Conservation (phyloP, 2,329 filamentous ascomycete genomes). For the Microascus cirrosus region DNA sequence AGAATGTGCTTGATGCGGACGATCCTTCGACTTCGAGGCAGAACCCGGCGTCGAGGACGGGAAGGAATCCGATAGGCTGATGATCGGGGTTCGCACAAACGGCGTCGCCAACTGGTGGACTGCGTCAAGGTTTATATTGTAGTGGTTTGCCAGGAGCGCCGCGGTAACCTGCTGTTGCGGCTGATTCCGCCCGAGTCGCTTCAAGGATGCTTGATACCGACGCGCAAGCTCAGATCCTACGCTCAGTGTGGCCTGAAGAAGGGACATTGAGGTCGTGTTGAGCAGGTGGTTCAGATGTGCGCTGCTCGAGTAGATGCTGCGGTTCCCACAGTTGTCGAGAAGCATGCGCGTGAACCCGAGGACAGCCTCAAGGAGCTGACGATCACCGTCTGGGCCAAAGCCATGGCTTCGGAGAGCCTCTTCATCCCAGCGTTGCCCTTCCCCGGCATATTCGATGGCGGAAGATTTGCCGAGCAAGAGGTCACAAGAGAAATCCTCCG, state of each 20-base stretch:
- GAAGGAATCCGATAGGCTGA: constrained; percentile 36
- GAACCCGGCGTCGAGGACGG: constrained; percentile 38
- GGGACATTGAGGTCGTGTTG: constrained; percentile 70
- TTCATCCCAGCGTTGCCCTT: constrained; percentile 27
- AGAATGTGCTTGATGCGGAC: constrained; percentile 23
- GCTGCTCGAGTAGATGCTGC: constrained; percentile 93
- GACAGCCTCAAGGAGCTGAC: constrained; percentile 66
- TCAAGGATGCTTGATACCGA: constrained; percentile 82
- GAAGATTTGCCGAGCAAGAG: constrained; percentile 49
- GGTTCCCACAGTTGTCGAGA: constrained; percentile 89
- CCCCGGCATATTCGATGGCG: constrained; percentile 37
- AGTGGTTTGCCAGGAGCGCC: constrained; percentile 73
- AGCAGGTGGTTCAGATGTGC: constrained; percentile 79
- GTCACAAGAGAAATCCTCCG: constrained; percentile 58
- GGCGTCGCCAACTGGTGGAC: constrained; percentile 75
- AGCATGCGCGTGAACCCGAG: constrained; percentile 79
- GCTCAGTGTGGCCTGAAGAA: constrained; percentile 68
- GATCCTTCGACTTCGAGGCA: constrained; percentile 67
- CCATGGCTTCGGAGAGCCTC: constrained; percentile 45
- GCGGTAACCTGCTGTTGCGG: constrained; percentile 50
- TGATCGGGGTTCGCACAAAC: constrained; percentile 61
- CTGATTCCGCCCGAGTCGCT: constrained; percentile 45
- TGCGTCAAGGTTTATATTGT: constrained; percentile 66
- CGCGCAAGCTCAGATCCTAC: constrained; percentile 81
- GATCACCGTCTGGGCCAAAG: constrained; percentile 66